Evolutionary conservation across 345 rosid genomes (phyloP).

Genomic region (thale cress (Arabidopsis thaliana)): DNA sequence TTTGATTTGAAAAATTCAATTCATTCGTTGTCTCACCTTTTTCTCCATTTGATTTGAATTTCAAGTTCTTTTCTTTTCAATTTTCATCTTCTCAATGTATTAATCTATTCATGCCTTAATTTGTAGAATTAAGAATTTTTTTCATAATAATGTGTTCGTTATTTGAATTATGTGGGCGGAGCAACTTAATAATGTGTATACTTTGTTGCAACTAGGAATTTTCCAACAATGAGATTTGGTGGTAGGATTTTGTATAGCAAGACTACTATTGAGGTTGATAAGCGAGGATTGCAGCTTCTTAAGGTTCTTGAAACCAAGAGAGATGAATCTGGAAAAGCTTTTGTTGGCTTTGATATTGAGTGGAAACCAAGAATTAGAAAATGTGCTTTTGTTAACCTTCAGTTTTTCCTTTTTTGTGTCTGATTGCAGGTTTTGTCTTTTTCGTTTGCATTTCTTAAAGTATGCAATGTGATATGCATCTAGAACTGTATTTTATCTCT

Average conservation of each 20-base stretch:
- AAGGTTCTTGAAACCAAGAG: conserved; percentile 54
- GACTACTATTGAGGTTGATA: conserved; percentile 63
- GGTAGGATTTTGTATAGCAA: conserved; percentile 66
- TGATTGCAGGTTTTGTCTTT: conserved; percentile 12
- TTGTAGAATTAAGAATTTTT: background rate
- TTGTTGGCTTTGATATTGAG: conserved; percentile 80
- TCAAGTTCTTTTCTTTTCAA: background rate
- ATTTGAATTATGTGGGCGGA: background rate
- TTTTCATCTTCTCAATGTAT: no score
- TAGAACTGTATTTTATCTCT: background rate
- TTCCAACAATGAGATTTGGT: conserved; percentile 66
- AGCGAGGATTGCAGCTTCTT: conserved; percentile 61
- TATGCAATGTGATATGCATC: background rate
- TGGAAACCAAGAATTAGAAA: conserved; percentile 68
- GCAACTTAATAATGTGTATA: background rate
- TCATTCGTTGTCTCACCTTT: no score
- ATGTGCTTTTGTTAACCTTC: conserved; percentile 47
- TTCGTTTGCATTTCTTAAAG: background rate
- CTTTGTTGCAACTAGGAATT: conserved; percentile 50
- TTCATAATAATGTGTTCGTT: no score
- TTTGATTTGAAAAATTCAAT: no score
- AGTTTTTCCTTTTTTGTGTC: background rate
- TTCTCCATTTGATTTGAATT: background rate
- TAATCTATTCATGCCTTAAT: background rate
- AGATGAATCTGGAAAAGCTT: conserved; percentile 48